Evolutionary conservation across 192 early-diverging fungal species (phyloP), one percentile per base, ranked within the genome.

Genomic region (Rhizophlyctis rosea): DNA sequence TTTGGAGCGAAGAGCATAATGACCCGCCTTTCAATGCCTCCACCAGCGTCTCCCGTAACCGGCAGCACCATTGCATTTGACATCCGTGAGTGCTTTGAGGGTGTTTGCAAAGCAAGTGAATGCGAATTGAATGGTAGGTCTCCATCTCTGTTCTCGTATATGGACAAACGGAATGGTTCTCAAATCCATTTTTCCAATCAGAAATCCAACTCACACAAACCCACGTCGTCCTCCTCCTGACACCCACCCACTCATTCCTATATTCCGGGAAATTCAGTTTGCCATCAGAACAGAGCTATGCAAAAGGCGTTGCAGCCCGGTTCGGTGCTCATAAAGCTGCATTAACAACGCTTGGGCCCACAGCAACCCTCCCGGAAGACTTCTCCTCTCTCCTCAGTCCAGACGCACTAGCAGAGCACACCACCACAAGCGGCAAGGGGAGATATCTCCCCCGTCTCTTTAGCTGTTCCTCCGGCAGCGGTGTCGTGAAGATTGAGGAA

Each of bases 401-500:
- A n/a, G n/a, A n/a, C n/a, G n/a, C n/a, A n/a, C n/a, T n/a, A n/a
- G 7, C 29, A 57, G 29, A 57, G 7, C 4, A 5, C 21, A 57
- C 13, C 34, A 5, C 14, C 55, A 52, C 50, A n/a, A n/a, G n/a
- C n/a, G n/a, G n/a, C n/a, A n/a, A n/a, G n/a, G n/a, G n/a, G n/a
- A n/a, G 61, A n/a, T 30, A 52, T 34, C 50, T 31, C 53, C 28
- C 48, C 11, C 49, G 59, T 7, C 16, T 60, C 39, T 60, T 60
- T 29, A 16, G 31, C 23, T 60, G 59, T 29, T 60, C 44, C 13
- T 11, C 34, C 47, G 36, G 59, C n/a, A 60, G 36, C 48, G 59
- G 59, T 7, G 34, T 60, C 11, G 59, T 60, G n/a, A 4, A 69
- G 55, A 51, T 64, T 33, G 66, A 68, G 34, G 58, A 61, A 39